These are phyloP conservation scores for Didymosphaeria variabile DNA, from an alignment of 2,329 filamentous ascomycete species.

Conservation along the genomic window DNA sequence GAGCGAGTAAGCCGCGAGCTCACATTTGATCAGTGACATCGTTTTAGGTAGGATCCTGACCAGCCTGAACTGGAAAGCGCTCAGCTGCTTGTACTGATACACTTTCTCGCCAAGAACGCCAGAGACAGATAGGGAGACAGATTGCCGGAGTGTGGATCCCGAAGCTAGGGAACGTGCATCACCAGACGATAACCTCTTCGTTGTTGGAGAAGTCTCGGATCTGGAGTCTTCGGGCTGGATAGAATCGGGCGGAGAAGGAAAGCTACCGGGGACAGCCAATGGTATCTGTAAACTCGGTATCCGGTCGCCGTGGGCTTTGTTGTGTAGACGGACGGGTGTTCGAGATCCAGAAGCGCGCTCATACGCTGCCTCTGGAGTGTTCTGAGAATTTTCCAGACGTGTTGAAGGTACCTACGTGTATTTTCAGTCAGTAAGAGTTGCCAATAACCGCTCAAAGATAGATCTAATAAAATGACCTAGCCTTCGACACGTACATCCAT, in stretches of 20 bases:
- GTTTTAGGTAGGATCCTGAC: conserved; percentile 23
- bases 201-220: background rate
- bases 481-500: background rate
- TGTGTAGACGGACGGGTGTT: background rate
- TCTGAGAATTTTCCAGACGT: background rate
- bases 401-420: background rate
- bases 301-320: too few species aligned
- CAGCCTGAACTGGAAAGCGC: conserved; percentile 23
- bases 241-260: background rate
- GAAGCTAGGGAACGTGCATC: background rate
- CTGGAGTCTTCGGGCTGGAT: conserved; percentile 4
- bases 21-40: conserved; percentile 28
- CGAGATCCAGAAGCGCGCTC: background rate
- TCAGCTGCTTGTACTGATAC: conserved; percentile 23
- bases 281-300: background rate
- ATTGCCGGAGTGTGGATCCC: conserved; percentile 1
- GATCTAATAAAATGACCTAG: too few species aligned
- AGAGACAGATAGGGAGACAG: background rate
- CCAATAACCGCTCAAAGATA: too few species aligned
- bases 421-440: background rate
- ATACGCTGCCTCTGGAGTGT: background rate
- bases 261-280: conserved; percentile 4
- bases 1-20: conserved; percentile 23
- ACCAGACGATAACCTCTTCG: background rate
- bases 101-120: conserved; percentile 17